Percentiles rank a stretch among this genome's conserved stretches.
Conservation (phyloP, 345 rosid genomes). For the Firmiana major region DNA sequence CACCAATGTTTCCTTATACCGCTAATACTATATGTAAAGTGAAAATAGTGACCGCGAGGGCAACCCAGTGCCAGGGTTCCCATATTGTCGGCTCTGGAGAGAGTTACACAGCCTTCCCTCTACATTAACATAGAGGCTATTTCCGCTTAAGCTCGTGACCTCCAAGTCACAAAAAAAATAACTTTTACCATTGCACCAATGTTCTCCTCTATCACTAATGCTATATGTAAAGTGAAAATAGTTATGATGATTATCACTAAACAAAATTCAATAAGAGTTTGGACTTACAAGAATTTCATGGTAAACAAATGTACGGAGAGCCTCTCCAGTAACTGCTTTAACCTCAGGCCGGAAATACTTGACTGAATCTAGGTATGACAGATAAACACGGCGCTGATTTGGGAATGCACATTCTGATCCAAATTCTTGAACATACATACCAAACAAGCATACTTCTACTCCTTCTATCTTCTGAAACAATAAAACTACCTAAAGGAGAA, state of each 20-base stretch:
- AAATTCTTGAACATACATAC: constrained; percentile 99
- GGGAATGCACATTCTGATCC: constrained; percentile 92
- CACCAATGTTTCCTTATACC: no score
- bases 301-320: constrained; percentile 94
- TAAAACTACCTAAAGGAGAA: constrained; percentile 70
- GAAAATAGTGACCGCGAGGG: no score
- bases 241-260: background rate
- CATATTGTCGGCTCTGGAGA: no score
- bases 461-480: constrained; percentile 99
- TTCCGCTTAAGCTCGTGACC: no score
- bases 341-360: constrained; percentile 97
- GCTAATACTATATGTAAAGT: no score
- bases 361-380: constrained; percentile 96
- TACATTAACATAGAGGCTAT: no score
- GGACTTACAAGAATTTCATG: constrained; percentile 88
- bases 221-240: background rate
- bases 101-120: no score
- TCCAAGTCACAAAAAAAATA: no score
- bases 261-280: background rate
- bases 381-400: constrained; percentile 97
- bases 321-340: constrained; percentile 88
- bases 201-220: background rate
- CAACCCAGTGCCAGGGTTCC: no score
- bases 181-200: no score
- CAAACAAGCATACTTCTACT: constrained; percentile 96